Percentiles rank a stretch among this genome's conserved stretches.
Evolutionary conservation across 1,284 basidiomycete genomes (phyloP).

Genomic region (Boletus mariae): DNA sequence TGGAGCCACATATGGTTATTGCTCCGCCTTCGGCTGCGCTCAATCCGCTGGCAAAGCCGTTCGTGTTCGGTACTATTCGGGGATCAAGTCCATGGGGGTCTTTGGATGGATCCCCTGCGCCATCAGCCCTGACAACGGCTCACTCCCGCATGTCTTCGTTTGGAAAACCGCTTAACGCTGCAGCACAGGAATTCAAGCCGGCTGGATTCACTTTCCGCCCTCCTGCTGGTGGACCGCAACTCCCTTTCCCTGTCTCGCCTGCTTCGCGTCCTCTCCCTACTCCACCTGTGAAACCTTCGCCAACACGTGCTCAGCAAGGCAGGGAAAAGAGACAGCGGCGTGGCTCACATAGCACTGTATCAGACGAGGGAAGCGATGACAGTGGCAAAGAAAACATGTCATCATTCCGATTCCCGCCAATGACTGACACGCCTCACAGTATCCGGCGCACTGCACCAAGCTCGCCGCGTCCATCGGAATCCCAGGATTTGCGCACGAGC

Average conservation of each 20-base stretch:
- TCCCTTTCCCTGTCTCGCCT: slow-evolving; percentile 39
- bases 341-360: slow-evolving; percentile 35
- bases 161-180: slow-evolving; percentile 66
- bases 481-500: slow-evolving; percentile 28
- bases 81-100: slow-evolving; percentile 35
- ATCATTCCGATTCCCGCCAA: slow-evolving; percentile 70
- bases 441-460: slow-evolving; percentile 45
- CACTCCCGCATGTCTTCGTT: slow-evolving; percentile 61
- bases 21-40: slow-evolving; percentile 40
- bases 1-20: slow-evolving; percentile 12
- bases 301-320: slow-evolving; percentile 50
- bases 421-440: slow-evolving; percentile 47
- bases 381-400: slow-evolving; percentile 50
- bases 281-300: slow-evolving; percentile 25
- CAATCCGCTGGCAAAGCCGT: slow-evolving; percentile 77
- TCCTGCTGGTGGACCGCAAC: slow-evolving; percentile 59
- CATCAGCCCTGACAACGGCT: slow-evolving; percentile 36
- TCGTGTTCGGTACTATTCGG: slow-evolving; percentile 57
- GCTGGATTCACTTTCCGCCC: slow-evolving; percentile 65
- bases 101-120: slow-evolving; percentile 29
- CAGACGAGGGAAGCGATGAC: slow-evolving; percentile 47
- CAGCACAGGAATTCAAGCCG: slow-evolving; percentile 79
- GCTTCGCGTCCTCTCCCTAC: slow-evolving; percentile 36
- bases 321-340: slow-evolving; percentile 72
- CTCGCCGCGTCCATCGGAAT: slow-evolving; percentile 32